These are phyloP conservation scores for Boletus rubescentipes DNA, from an alignment of 768 basidiomycete genomes.

Conservation along the genomic window DNA sequence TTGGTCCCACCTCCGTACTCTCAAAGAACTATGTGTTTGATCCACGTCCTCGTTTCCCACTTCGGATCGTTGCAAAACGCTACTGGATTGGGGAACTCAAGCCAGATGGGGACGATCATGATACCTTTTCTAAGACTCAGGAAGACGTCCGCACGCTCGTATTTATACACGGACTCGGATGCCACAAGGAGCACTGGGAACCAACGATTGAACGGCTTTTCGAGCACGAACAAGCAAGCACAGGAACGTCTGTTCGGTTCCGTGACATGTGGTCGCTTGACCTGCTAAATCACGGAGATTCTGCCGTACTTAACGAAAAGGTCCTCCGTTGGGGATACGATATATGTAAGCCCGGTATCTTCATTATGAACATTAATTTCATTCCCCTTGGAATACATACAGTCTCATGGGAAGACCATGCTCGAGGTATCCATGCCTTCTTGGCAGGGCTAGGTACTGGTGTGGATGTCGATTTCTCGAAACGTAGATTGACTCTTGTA, in stretches of 20 bases:
- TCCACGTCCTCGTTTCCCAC: conserved; percentile 10
- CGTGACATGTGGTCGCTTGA: conserved; percentile 10
- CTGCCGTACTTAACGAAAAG: conserved; percentile 11
- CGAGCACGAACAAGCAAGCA: not conserved
- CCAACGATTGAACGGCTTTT: not conserved
- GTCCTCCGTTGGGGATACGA: not conserved
- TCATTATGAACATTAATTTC: not conserved
- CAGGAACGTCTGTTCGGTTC: not conserved
- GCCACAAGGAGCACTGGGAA: conserved; percentile 14
- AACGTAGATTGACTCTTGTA: not conserved
- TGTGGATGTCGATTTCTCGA: conserved; percentile 8
- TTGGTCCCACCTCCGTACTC: not conserved
- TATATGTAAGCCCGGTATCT: not conserved
- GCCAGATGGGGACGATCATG: not conserved
- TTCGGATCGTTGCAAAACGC: conserved; percentile 8
- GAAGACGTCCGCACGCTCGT: not conserved
- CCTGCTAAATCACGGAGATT: conserved; percentile 8
- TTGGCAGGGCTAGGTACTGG: not conserved
- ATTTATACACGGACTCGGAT: conserved; percentile 2
- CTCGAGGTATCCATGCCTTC: conserved; percentile 5
- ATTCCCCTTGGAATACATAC: not conserved
- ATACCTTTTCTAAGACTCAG: not conserved
- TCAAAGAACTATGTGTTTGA: conserved; percentile 9
- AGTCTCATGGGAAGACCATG: conserved; percentile 7
- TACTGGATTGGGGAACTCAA: conserved; percentile 1